A percentile compares a stretch with the other conserved stretches of the same genome.
Conservation (phyloP, 352 stramenopile genomes). For the Pythium phragmitis region DNA sequence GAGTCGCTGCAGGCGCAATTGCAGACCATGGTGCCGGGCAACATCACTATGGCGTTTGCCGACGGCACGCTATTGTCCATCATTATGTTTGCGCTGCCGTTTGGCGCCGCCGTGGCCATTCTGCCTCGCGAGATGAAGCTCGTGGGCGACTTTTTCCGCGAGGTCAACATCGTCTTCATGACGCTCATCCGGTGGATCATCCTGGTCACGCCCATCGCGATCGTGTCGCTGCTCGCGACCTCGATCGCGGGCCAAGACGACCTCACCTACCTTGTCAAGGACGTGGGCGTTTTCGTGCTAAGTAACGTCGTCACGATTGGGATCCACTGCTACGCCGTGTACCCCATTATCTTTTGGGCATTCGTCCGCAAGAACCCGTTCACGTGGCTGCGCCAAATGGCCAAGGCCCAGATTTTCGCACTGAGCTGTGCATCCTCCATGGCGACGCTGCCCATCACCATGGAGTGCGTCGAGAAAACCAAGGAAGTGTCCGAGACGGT, state of each 20-base stretch:
- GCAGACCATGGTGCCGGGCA: constrained; percentile 13
- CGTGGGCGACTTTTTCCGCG: constrained; percentile 12
- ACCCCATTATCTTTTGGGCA: constrained; percentile 29
- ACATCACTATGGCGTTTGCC: constrained; percentile 15
- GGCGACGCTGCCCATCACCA: constrained; percentile 40
- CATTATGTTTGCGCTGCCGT: constrained; percentile 23
- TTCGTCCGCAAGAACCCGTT: constrained; percentile 34
- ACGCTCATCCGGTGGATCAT: constrained; percentile 40
- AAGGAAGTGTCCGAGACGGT: constrained; percentile 24
- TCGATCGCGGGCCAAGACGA: constrained; percentile 32
- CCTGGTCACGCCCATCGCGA: constrained; percentile 37
- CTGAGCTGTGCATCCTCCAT: constrained; percentile 44
- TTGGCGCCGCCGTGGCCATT: constrained; percentile 13
- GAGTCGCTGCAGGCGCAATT: constrained; percentile 14
- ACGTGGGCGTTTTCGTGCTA: constrained; percentile 42
- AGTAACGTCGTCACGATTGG: constrained; percentile 25
- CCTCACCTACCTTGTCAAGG: constrained; percentile 30
- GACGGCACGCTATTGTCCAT: constrained; percentile 20
- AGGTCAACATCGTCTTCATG: constrained; percentile 40
- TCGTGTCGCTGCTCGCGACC: constrained; percentile 39
- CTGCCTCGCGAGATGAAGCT: constrained; percentile 7
- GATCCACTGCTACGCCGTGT: constrained; percentile 38
- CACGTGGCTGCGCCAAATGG: constrained; percentile 35
- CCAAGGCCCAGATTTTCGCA: constrained; percentile 35
- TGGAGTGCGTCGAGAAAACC: constrained; percentile 37